Percentiles rank a stretch among this genome's conserved stretches.
These are phyloP conservation scores for Ciborinia camelliae DNA, from an alignment of 2,329 filamentous ascomycete genomes.

Conservation along the genomic window DNA sequence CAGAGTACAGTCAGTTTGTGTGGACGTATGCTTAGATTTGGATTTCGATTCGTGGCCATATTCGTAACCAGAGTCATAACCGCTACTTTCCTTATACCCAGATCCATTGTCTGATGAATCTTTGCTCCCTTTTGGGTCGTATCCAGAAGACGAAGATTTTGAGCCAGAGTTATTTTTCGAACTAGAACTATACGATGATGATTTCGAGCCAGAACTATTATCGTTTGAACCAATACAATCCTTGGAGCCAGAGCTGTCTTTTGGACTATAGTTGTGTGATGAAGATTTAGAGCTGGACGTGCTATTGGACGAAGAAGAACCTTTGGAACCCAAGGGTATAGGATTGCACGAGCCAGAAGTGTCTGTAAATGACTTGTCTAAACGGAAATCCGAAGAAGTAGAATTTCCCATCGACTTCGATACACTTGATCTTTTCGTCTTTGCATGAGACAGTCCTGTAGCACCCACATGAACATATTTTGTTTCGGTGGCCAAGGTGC, in stretches of 20 bases:
- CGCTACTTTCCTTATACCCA: neutral
- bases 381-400: neutral
- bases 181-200: neutral
- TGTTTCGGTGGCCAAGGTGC: neutral
- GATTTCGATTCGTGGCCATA: neutral
- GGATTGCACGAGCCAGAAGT: neutral
- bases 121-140: neutral
- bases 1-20: neutral
- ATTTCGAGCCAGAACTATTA: neutral
- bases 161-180: neutral
- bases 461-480: neutral
- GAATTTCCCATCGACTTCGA: neutral
- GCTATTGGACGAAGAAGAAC: neutral
- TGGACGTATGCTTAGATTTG: neutral
- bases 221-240: too few relatives aligned
- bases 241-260: neutral
- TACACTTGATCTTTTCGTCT: neutral
- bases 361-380: too few relatives aligned
- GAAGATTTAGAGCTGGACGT: neutral
- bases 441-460: too few relatives aligned
- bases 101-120: neutral
- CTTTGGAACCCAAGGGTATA: too few relatives aligned
- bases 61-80: neutral
- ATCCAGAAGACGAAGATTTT: neutral
- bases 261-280: neutral